phyloP scores from a whole-genome alignment of 352 stramenopile species.

The Chrysophaeum taylorii region DNA sequence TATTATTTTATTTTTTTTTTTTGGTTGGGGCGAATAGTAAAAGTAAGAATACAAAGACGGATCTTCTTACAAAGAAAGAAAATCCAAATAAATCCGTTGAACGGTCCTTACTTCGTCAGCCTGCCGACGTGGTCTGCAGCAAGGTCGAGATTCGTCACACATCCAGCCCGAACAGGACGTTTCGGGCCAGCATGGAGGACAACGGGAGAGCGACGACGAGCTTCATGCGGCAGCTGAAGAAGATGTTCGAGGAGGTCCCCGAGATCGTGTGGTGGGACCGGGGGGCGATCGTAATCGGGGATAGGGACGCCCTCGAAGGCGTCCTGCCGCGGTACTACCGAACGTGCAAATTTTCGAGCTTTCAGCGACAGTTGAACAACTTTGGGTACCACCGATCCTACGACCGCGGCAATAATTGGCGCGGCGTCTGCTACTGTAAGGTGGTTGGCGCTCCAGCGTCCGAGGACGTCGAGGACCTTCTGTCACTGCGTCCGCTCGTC shows the following conservation, averaged over 20 bases:
- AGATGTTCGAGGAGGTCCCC: not conserved
- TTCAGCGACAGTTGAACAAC: conserved; percentile 6
- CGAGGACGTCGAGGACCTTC: not conserved
- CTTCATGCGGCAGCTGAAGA: conserved; percentile 4
- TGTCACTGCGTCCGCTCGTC: not conserved
- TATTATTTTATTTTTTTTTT: too few relatives aligned
- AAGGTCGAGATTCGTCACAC: too few relatives aligned
- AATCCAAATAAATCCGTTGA: too few relatives aligned
- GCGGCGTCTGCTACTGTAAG: conserved; percentile 3
- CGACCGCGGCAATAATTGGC: not conserved
- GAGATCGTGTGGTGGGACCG: conserved; percentile 3
- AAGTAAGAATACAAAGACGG: too few relatives aligned
- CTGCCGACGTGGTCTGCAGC: too few relatives aligned
- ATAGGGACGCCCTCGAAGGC: not conserved
- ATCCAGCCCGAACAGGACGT: too few relatives aligned
- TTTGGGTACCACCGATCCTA: conserved; percentile 8
- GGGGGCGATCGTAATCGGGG: not conserved
- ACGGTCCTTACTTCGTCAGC: too few relatives aligned
- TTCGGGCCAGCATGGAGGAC: too few relatives aligned
- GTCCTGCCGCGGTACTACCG: conserved; percentile 1
- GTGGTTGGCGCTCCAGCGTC: not conserved
- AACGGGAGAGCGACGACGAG: not conserved
- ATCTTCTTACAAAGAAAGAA: too few relatives aligned
- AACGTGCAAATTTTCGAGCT: conserved; percentile 8
- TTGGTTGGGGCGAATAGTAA: too few relatives aligned